These are phyloP conservation scores for Crucihimalaya himalaica DNA, from an alignment of 345 rosid species.

Conservation along the genomic window DNA sequence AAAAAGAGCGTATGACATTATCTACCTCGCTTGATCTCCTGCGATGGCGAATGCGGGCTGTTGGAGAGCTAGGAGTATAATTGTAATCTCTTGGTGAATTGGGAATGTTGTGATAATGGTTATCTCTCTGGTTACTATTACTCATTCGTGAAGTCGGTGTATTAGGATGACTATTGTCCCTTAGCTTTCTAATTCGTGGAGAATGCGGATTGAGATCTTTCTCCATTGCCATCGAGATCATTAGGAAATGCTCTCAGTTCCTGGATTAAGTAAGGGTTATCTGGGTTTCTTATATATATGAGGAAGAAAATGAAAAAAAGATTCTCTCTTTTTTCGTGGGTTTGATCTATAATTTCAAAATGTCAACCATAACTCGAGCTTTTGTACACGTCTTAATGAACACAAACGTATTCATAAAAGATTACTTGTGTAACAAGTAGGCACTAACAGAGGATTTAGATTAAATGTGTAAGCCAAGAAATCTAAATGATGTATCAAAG, in stretches of 20 bases:
- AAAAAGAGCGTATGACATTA: not conserved
- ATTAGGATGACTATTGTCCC: constrained; percentile 25
- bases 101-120: constrained; percentile 28
- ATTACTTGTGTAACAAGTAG: constrained; percentile 29
- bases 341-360: constrained; percentile 13
- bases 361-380: not conserved
- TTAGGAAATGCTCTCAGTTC: not conserved
- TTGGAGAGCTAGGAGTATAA: constrained; percentile 39
- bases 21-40: constrained; percentile 48
- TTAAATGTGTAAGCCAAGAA: not conserved
- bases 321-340: not conserved
- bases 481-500: not conserved
- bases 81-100: constrained; percentile 41
- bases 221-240: constrained; percentile 26
- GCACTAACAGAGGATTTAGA: constrained; percentile 12
- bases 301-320: too few species aligned
- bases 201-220: constrained; percentile 27
- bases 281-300: not conserved
- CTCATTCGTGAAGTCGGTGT: constrained; percentile 26
- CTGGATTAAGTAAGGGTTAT: not conserved
- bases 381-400: not conserved
- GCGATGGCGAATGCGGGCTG: constrained; percentile 45
- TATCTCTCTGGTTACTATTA: constrained; percentile 37
- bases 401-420: not conserved
- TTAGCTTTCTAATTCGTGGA: constrained; percentile 33